Conservation (phyloP, 75 land plant genomes). For the Chamaecyparis obtusa region DNA sequence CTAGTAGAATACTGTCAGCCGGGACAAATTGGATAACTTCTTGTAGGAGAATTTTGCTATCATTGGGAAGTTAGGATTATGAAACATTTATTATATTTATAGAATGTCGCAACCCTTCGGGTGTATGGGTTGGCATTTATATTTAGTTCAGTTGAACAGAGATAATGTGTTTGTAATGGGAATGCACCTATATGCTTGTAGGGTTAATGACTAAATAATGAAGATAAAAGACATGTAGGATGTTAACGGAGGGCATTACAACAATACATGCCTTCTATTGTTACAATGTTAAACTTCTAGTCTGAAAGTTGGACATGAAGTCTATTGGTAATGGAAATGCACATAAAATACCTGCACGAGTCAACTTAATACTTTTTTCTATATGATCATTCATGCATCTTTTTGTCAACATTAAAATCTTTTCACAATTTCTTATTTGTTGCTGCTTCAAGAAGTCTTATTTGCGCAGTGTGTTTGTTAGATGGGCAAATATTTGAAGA, state of each 20-base stretch:
- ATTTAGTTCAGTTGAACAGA: background rate
- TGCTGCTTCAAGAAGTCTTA: background rate
- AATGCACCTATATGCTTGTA: background rate
- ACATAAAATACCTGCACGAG: background rate
- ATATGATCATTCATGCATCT: background rate
- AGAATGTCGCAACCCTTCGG: background rate
- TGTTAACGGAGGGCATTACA: background rate
- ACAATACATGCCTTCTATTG: background rate
- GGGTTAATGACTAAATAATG: background rate
- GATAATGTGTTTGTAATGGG: background rate
- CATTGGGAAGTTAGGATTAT: background rate
- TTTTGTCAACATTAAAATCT: background rate
- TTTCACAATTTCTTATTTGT: background rate
- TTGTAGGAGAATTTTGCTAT: background rate
- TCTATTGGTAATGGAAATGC: background rate
- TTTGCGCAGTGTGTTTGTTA: conserved; percentile 14
- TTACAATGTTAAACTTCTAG: background rate
- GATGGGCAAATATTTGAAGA: conserved; percentile 36
- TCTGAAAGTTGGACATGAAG: background rate
- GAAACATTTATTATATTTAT: background rate
- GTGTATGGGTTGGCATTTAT: background rate
- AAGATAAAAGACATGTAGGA: background rate
- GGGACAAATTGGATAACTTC: background rate
- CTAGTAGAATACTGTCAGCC: background rate
- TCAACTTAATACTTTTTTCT: background rate